Evolutionary conservation across 73 alveolate genomes (phyloP), one percentile per base, ranked within the genome.

Genomic region (Diophrys appendiculata): DNA sequence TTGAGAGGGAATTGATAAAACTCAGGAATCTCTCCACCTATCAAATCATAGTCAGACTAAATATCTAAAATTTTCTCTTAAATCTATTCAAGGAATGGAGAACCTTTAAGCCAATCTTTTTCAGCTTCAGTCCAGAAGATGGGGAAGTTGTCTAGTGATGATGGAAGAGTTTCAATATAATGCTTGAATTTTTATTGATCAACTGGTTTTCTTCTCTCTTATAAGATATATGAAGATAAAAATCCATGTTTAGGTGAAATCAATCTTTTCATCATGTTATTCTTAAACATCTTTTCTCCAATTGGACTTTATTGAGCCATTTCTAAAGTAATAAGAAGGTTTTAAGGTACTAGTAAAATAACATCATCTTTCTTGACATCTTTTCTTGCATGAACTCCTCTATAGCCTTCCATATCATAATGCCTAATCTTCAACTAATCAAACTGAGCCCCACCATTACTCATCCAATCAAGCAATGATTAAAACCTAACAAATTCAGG

Each of bases 161-260:
- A 76, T 2, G 99, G 99, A 33, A 95, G 79, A 34, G 93, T 91
- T 52, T 93, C 94, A 60, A 95, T 77, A 81, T 95, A 95, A 73
- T 91, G 97, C 68, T 72, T 73, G 97, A 97, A 95, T 71, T 30
- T 24, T 68, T 74, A 84, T 22, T 92, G 72, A 25, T 87, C 72
- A 0, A 83, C 93, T n/a, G 87, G 93, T 52, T 82, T 87, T 24
- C 60, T 56, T 72, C 77, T 69, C 81, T 94, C 99, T 43, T 92
- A 73, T 54, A 95, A 68, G 76, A 95, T 69, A 73, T 77, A 95
- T n/a, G 96, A 83, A 30, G 98, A 77, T 55, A 95, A 86, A 74
- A 83, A 91, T 29, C 96, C 78, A 81, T 95, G 99, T 84, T 95
- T 93, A 23, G 99, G 99, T 65, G 98, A 90, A 67, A 89, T 88